A percentile compares a stretch with the other conserved stretches of the same genome.
phyloP scores from a whole-genome alignment of 1,139 yeast species.

The Yamadazyma atlantica region DNA sequence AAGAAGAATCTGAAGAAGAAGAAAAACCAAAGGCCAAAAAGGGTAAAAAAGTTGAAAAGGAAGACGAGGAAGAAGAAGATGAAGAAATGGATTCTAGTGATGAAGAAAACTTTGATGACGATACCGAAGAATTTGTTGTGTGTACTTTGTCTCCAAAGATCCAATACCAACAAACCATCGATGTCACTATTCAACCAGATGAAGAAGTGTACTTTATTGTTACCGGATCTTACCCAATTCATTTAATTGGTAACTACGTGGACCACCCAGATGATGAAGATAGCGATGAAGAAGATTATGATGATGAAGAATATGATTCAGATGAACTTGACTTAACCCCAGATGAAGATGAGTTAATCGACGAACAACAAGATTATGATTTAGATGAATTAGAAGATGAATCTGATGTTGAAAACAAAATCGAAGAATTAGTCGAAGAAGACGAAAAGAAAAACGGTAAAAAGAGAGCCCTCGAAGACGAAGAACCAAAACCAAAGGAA shows the following conservation, averaged over 20 bases:
- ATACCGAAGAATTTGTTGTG: slow-evolving; percentile 72
- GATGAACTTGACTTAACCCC: slow-evolving; percentile 89
- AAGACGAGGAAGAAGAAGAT: slow-evolving; percentile 47
- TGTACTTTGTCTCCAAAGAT: slow-evolving; percentile 88
- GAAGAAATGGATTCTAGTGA: slow-evolving; percentile 61
- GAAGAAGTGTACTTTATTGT: slow-evolving; percentile 94
- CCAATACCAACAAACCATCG: slow-evolving; percentile 87
- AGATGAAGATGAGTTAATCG: slow-evolving; percentile 77
- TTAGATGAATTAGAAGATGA: slow-evolving; percentile 63
- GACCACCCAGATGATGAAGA: slow-evolving; percentile 88
- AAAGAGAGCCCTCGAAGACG: slow-evolving; percentile 28
- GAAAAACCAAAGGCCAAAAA: slow-evolving; percentile 25
- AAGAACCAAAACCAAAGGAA: slow-evolving; percentile 16
- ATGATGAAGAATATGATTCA: slow-evolving; percentile 54
- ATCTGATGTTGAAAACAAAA: slow-evolving; percentile 55
- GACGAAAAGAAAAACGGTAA: slow-evolving; percentile 40
- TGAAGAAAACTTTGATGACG: slow-evolving; percentile 52
- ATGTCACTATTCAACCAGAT: slow-evolving; percentile 85
- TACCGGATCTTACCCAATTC: slow-evolving; percentile 92
- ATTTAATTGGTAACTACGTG: slow-evolving; percentile 91
- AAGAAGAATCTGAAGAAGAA: slow-evolving; percentile 20
- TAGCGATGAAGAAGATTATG: slow-evolving; percentile 47
- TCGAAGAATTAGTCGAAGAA: slow-evolving; percentile 62
- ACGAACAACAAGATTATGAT: slow-evolving; percentile 32
- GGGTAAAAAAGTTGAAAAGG: slow-evolving; percentile 5